phyloP scores from a whole-genome alignment of 2,329 filamentous ascomycete species.

The Stylonectria norvegica region DNA sequence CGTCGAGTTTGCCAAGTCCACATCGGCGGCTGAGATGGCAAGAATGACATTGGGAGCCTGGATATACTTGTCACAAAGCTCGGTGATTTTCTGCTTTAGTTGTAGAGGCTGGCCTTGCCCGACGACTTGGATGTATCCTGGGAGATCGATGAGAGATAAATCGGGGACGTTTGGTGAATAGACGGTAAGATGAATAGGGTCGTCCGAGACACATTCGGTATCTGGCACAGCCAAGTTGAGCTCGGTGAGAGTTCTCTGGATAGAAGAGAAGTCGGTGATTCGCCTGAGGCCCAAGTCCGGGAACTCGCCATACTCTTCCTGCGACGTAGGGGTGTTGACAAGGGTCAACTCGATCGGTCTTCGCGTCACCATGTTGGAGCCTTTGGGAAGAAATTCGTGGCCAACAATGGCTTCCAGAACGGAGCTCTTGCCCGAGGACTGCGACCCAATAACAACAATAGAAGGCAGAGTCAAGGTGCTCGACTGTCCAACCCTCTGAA shows the following conservation, averaged over 20 bases:
- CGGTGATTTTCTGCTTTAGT: conserved; percentile 91
- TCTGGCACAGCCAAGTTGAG: conserved; percentile 91
- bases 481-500: conserved; percentile 89
- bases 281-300: conserved; percentile 85
- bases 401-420: conserved; percentile 96
- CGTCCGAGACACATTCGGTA: conserved; percentile 88
- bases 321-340: conserved; percentile 86
- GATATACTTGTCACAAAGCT: conserved; percentile 98
- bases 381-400: conserved; percentile 95
- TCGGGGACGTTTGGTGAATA: conserved; percentile 95
- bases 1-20: conserved; percentile 94
- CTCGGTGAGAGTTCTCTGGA: conserved; percentile 91
- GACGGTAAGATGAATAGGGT: conserved; percentile 92
- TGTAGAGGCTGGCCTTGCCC: conserved; percentile 86
- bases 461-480: conserved; percentile 85
- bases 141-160: conserved; percentile 90
- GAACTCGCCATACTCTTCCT: conserved; percentile 92
- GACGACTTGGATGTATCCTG: conserved; percentile 94
- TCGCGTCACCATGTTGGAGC: conserved; percentile 97
- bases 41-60: conserved; percentile 93
- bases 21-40: conserved; percentile 94
- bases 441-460: conserved; percentile 98
- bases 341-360: conserved; percentile 94
- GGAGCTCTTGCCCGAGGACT: conserved; percentile 97
- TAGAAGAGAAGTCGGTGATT: conserved; percentile 85